Conservation (phyloP, 2,329 filamentous ascomycete genomes). For the Elsinoe arachidis region DNA sequence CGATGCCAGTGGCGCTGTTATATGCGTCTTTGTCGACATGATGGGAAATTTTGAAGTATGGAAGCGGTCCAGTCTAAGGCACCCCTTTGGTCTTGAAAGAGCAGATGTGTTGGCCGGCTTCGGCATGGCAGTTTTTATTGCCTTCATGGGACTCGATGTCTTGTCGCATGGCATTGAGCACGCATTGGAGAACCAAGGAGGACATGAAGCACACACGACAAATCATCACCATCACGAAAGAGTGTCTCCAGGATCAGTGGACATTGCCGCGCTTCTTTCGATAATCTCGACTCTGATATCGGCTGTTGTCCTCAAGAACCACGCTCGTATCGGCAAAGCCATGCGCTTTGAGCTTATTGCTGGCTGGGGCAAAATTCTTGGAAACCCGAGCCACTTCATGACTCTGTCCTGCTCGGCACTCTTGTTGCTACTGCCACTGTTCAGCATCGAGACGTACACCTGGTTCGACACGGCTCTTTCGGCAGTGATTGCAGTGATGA, state of each 20-base stretch:
- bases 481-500: conserved; percentile 69
- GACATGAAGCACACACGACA: conserved; percentile 57
- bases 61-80: conserved; percentile 82
- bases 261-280: conserved; percentile 71
- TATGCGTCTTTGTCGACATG: conserved; percentile 88
- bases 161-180: conserved; percentile 92
- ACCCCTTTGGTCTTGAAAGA: conserved; percentile 83
- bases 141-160: conserved; percentile 96
- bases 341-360: conserved; percentile 81
- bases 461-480: conserved; percentile 80
- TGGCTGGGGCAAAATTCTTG: conserved; percentile 74
- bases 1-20: conserved; percentile 81
- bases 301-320: conserved; percentile 79
- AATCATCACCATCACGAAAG: conserved; percentile 45
- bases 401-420: conserved; percentile 79
- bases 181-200: conserved; percentile 65
- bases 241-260: conserved; percentile 66
- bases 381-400: conserved; percentile 90
- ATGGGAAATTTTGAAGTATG: conserved; percentile 96
- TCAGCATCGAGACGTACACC: conserved; percentile 70
- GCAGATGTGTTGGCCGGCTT: conserved; percentile 92
- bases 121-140: conserved; percentile 86
- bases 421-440: conserved; percentile 70
- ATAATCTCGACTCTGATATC: conserved; percentile 77
- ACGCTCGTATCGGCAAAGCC: conserved; percentile 81